Percentiles rank a stretch among this genome's conserved stretches.
These are phyloP conservation scores for Fusarium agapanthi DNA, from an alignment of 2,329 filamentous ascomycete species.

Conservation along the genomic window DNA sequence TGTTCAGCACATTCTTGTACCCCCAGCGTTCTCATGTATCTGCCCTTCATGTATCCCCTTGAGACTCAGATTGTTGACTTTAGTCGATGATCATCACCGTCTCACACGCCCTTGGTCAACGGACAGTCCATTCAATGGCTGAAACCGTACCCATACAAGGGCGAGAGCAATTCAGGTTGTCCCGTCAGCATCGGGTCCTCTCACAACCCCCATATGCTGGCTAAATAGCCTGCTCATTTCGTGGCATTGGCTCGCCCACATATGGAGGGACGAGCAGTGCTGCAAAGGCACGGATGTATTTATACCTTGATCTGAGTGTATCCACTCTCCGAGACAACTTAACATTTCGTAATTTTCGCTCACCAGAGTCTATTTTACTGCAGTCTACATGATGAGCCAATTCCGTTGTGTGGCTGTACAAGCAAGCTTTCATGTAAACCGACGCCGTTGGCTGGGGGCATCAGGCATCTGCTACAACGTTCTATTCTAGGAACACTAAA, in stretches of 20 bases:
- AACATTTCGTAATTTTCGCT: neutral
- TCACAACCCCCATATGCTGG: too few species aligned
- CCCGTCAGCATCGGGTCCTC: neutral
- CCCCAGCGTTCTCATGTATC: neutral
- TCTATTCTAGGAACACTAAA: neutral
- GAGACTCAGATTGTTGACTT: conserved; percentile 19
- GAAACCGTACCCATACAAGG: neutral
- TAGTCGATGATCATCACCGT: conserved; percentile 18
- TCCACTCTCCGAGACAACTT: neutral
- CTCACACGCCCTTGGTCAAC: neutral
- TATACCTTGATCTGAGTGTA: too few species aligned
- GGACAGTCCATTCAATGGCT: conserved; percentile 1
- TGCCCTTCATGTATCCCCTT: neutral
- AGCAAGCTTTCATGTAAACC: neutral
- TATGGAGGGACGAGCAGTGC: neutral
- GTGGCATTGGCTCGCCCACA: too few species aligned
- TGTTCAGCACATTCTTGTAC: neutral
- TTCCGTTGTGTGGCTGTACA: neutral
- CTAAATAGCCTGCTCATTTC: too few species aligned
- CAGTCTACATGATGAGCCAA: neutral
- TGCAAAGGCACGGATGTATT: neutral
- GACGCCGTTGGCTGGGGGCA: neutral
- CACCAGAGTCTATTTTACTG: neutral
- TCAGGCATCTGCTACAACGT: neutral
- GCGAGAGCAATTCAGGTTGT: conserved; percentile 3